Conservation (phyloP, 306 rosid species). For the Ammopiptanthus mongolicus region DNA sequence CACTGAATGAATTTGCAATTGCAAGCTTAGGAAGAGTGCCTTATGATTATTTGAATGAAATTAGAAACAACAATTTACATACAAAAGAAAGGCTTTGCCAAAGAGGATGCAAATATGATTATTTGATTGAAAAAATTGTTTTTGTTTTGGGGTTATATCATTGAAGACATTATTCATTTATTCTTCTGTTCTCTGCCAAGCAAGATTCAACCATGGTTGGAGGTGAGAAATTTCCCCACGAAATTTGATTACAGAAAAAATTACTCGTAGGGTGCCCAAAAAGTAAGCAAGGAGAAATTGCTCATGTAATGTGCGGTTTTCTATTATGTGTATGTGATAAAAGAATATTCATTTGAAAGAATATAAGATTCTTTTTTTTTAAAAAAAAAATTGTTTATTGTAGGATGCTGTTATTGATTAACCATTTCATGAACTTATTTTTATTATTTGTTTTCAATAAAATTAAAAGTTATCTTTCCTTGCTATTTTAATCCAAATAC, state of each 20-base stretch:
- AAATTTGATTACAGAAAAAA: neutral
- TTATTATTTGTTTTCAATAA: neutral
- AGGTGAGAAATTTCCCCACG: neutral
- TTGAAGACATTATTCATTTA: neutral
- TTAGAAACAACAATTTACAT: neutral
- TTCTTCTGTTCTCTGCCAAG: neutral
- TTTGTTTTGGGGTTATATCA: too few relatives aligned
- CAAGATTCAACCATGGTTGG: neutral
- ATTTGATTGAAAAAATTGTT: neutral
- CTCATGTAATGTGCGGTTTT: neutral
- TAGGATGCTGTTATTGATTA: neutral
- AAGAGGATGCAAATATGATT: neutral
- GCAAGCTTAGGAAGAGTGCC: neutral
- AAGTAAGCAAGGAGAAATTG: neutral
- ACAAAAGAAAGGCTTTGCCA: neutral
- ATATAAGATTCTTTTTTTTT: neutral
- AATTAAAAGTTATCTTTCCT: neutral
- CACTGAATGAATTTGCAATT: neutral
- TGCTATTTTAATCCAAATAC: neutral
- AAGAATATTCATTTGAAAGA: slow-evolving; percentile 4
- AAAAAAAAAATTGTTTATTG: neutral
- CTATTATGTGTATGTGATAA: neutral
- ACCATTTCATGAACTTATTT: neutral
- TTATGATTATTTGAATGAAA: neutral
- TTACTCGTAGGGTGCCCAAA: neutral